Evolutionary conservation across 495 filamentous ascomycete genomes (phyloP), one percentile per base, ranked within the genome.

Genomic region (Pseudevernia furfuracea): DNA sequence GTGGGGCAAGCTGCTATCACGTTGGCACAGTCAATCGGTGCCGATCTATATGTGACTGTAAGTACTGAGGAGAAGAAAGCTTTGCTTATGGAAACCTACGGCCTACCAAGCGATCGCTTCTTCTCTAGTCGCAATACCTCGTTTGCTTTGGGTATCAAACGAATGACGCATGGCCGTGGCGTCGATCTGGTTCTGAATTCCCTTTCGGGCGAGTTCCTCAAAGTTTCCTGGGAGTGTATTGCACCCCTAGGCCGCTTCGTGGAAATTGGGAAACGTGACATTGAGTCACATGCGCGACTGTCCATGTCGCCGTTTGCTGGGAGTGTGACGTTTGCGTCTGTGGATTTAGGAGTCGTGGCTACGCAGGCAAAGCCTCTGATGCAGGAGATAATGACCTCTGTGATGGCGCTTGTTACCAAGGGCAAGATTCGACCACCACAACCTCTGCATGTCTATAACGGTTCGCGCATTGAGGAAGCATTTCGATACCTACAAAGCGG

Each of bases 1-100:
- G 58, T 61, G 21, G 66, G 66, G 2, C 66, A 68, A 48, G 64
- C 57, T 10, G 66, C 66, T 9, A 61, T 68, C 6, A 21, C n/a
- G 23, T 14, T 71, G 1, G 66, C 69, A 12, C 11, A 68, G 23
- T 1, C 23, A 1, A 12, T 65, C 0, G 65, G 62, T 6, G 39
- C 60, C 15, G 44, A 64, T 12, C 23, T 71, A 11, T 70, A 30
- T 58, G 56, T 44, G n/a, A 69, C 60, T 19, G 66, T 66, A 1
- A 41, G 62, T 6, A 21, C 57, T 4, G 36, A 57, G 14, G 57
- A 53, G 28, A 68, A 68, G 46, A 37, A 36, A 28, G 17, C 44
- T 6, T 48, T 66, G 2, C 15, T 68, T 3, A 57, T 57, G 1
- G 62, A 66, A 7, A 15, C n/a, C 2, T 68, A 68, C 34, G 63